These are phyloP conservation scores for Exophiala aquamarina DNA, from an alignment of 2,329 filamentous ascomycete species.

Conservation along the genomic window DNA sequence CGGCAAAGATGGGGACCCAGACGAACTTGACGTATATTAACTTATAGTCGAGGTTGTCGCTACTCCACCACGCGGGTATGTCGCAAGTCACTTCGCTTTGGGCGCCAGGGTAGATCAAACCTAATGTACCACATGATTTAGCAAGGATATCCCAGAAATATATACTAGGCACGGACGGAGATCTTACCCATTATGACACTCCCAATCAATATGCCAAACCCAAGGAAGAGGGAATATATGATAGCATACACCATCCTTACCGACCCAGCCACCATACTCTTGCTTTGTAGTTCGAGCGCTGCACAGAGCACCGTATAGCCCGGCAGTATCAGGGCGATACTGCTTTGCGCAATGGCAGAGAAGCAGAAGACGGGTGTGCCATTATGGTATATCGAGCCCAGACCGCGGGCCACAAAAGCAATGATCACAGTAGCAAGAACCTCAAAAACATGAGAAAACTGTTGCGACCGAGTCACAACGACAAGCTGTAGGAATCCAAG, in stretches of 20 bases:
- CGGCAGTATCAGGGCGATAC: constrained; percentile 72
- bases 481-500: constrained; percentile 74
- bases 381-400: constrained; percentile 63
- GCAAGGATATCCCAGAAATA: constrained; percentile 27
- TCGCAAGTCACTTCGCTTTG: constrained; percentile 20
- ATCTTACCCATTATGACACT: constrained; percentile 60
- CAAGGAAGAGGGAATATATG: constrained; percentile 71
- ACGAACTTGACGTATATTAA: constrained; percentile 55
- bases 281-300: constrained; percentile 67
- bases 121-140: too few species aligned
- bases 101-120: constrained; percentile 20
- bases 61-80: constrained; percentile 18
- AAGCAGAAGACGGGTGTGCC: constrained; percentile 63
- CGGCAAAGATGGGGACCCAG: constrained; percentile 71
- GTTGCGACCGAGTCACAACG: constrained; percentile 69
- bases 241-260: constrained; percentile 74
- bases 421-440: constrained; percentile 64
- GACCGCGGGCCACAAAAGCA: constrained; percentile 67
- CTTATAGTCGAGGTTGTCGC: constrained; percentile 49
- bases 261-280: constrained; percentile 67
- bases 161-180: constrained; percentile 15
- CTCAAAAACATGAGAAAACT: constrained; percentile 65
- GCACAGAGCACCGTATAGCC: constrained; percentile 64
- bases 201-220: constrained; percentile 70
- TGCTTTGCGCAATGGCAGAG: constrained; percentile 69